Conservation (phyloP, 345 rosid species). For the Fremontodendron californicum region DNA sequence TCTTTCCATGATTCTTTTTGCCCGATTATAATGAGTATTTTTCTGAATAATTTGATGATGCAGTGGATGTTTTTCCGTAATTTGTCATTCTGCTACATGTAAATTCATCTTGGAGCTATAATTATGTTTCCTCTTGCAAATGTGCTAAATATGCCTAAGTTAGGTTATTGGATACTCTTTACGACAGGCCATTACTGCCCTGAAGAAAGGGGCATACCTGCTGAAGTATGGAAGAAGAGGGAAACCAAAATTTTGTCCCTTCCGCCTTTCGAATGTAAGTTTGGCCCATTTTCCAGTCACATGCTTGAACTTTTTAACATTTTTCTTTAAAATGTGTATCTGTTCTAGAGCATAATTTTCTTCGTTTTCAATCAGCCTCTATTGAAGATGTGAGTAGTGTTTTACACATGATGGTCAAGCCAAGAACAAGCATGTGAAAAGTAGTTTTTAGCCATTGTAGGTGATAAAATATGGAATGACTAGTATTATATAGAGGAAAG, state of each 20-base stretch:
- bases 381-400: not conserved
- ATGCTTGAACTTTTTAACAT: not conserved
- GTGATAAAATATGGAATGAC: slow-evolving; percentile 1
- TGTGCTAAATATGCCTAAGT: slow-evolving; percentile 23
- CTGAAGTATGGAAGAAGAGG: slow-evolving; percentile 99
- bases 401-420: not conserved
- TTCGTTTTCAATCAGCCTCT: not conserved
- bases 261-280: slow-evolving; percentile 95
- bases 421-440: not conserved
- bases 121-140: slow-evolving; percentile 12
- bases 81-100: slow-evolving; percentile 9
- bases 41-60: not conserved
- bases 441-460: not conserved
- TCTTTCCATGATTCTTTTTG: not conserved
- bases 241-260: slow-evolving; percentile 96
- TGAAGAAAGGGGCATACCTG: slow-evolving; percentile 92
- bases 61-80: slow-evolving; percentile 1
- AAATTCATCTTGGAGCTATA: slow-evolving; percentile 8
- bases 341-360: not conserved
- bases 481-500: not conserved
- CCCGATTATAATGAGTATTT: not conserved
- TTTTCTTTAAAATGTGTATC: not conserved
- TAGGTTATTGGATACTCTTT: slow-evolving; percentile 36
- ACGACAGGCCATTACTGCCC: slow-evolving; percentile 86
- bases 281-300: not conserved